These are phyloP conservation scores for Neurospora sp. DNA, from an alignment of 495 filamentous ascomycete genomes.

Conservation along the genomic window DNA sequence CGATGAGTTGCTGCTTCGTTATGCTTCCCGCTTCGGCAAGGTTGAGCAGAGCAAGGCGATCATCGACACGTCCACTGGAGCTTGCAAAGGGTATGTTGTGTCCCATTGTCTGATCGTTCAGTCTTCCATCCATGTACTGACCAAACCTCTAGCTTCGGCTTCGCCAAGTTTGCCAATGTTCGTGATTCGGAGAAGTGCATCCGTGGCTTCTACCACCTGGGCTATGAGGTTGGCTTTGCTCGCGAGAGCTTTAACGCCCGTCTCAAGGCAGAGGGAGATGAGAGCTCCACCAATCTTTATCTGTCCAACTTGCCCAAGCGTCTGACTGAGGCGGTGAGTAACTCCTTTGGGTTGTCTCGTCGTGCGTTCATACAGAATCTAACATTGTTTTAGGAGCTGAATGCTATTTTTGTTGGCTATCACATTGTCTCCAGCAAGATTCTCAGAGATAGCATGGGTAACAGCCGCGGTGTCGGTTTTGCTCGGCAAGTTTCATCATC, in stretches of 20 bases:
- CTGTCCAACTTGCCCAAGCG: conserved; percentile 87
- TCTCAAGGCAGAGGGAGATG: conserved; percentile 84
- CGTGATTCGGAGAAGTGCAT: conserved; percentile 91
- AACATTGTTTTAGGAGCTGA: conserved; percentile 47
- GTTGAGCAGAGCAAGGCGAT: conserved; percentile 96
- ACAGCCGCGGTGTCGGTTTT: conserved; percentile 95
- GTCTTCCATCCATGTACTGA: conserved; percentile 5
- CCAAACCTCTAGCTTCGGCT: conserved; percentile 64
- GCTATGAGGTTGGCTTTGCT: conserved; percentile 95
- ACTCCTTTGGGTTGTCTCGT: not conserved
- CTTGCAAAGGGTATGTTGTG: conserved; percentile 79
- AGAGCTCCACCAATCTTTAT: conserved; percentile 85
- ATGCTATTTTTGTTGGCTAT: conserved; percentile 71
- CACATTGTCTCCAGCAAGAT: conserved; percentile 85
- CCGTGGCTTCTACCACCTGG: conserved; percentile 83
- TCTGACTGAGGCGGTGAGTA: conserved; percentile 74
- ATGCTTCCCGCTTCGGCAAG: conserved; percentile 76
- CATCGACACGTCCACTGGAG: conserved; percentile 79
- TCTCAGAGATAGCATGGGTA: conserved; percentile 75
- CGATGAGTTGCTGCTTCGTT: conserved; percentile 74
- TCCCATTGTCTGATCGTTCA: not conserved
- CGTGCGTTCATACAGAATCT: not conserved
- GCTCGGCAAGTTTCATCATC: conserved; percentile 57
- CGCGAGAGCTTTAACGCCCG: conserved; percentile 92
- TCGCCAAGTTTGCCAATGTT: conserved; percentile 83